These are phyloP conservation scores for Salix suchowensis DNA, from an alignment of 345 rosid genomes.

Conservation along the genomic window DNA sequence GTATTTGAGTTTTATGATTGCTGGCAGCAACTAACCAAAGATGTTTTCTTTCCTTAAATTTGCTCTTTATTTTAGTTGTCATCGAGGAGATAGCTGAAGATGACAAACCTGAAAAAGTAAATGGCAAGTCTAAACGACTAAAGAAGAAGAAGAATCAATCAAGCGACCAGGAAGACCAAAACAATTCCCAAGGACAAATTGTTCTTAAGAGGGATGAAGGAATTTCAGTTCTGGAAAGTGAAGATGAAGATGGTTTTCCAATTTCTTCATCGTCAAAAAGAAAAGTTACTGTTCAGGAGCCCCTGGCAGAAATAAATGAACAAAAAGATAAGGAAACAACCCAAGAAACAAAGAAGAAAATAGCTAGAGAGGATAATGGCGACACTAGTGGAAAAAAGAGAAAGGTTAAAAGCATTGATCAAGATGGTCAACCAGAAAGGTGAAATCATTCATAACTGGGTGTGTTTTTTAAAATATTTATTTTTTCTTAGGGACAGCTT, in stretches of 20 bases:
- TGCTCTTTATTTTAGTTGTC: conserved; percentile 40
- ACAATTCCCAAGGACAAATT: conserved; percentile 32
- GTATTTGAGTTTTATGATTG: neutral
- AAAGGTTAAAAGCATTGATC: conserved; percentile 50
- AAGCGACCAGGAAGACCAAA: conserved; percentile 30
- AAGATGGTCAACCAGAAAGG: conserved; percentile 57
- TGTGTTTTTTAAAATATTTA: neutral
- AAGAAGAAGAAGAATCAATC: conserved; percentile 34
- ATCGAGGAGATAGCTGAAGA: conserved; percentile 93
- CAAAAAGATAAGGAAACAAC: conserved; percentile 16
- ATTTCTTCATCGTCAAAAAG: conserved; percentile 35
- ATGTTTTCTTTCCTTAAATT: neutral
- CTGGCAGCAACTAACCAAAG: neutral
- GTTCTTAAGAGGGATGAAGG: conserved; percentile 28
- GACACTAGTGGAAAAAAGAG: conserved; percentile 50
- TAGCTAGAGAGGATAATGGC: conserved; percentile 22
- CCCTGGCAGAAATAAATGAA: conserved; percentile 24
- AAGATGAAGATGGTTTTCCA: conserved; percentile 97
- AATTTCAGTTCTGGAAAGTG: conserved; percentile 56
- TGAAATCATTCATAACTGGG: conserved; percentile 14
- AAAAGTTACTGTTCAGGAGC: conserved; percentile 15
- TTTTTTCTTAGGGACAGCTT: conserved; percentile 1
- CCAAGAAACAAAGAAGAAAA: conserved; percentile 25
- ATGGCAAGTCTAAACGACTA: conserved; percentile 31
- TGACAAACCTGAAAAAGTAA: conserved; percentile 42